Evolutionary conservation across 805 yeast genomes (phyloP).

Genomic region (Myxozyma monticola): DNA sequence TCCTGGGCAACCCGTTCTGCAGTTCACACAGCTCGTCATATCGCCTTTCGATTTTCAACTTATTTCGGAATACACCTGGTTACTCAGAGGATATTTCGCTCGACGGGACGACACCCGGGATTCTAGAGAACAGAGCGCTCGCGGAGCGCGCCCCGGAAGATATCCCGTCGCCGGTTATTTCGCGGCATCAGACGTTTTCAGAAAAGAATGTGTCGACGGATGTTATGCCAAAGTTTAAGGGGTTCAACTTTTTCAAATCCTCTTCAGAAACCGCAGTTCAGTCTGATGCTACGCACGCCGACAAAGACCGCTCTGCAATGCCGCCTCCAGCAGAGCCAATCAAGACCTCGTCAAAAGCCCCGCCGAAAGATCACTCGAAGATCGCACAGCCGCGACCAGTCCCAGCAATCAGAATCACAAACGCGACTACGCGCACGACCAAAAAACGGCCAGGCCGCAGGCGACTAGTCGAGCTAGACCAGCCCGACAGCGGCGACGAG

Average conservation of each 20-base stretch:
- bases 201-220: no score
- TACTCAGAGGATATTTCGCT: slow-evolving; percentile 31
- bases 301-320: background rate
- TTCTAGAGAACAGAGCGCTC: slow-evolving; percentile 32
- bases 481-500: slow-evolving; percentile 17
- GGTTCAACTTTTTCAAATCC: slow-evolving; percentile 16
- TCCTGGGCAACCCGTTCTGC: slow-evolving; percentile 33
- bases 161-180: slow-evolving; percentile 15
- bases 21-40: slow-evolving; percentile 27
- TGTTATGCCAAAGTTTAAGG: slow-evolving; percentile 13
- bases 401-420: slow-evolving; percentile 18
- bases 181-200: background rate
- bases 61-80: slow-evolving; percentile 31
- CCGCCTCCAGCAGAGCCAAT: slow-evolving; percentile 4
- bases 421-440: slow-evolving; percentile 4
- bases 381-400: slow-evolving; percentile 1
- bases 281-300: background rate
- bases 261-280: no score
- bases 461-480: slow-evolving; percentile 24
- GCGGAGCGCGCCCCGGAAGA: slow-evolving; percentile 25
- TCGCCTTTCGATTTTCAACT: slow-evolving; percentile 32
- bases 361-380: background rate
- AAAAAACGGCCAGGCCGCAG: slow-evolving; percentile 3
- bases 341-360: no score
- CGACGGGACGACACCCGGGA: slow-evolving; percentile 34